Conservation (phyloP, 148 eudicot genomes). For the Hydrangea macrophylla region DNA sequence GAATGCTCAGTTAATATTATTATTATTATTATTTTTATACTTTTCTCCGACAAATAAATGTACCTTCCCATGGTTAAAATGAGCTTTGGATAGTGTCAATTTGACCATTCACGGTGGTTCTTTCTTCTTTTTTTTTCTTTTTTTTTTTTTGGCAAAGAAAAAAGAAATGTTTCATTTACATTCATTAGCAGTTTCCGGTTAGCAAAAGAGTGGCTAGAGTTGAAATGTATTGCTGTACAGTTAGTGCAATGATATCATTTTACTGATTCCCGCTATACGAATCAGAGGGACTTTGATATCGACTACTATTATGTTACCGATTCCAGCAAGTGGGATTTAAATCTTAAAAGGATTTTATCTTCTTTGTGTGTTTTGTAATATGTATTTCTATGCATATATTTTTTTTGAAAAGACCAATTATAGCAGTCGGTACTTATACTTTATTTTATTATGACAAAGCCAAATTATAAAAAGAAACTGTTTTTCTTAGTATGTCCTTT, state of each 20-base stretch:
- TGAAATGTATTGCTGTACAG: not conserved
- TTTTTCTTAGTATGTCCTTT: not conserved
- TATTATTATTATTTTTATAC: too few species aligned
- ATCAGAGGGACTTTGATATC: not conserved
- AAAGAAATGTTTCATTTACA: not conserved
- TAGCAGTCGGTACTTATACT: too few species aligned
- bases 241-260: not conserved
- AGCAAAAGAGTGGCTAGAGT: not conserved
- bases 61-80: not conserved
- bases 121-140: not conserved
- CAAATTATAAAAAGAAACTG: not conserved
- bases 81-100: not conserved
- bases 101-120: not conserved
- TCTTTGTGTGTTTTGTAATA: not conserved
- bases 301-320: too few species aligned
- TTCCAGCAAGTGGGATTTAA: too few species aligned
- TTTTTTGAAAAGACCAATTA: not conserved
- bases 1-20: not conserved
- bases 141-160: not conserved
- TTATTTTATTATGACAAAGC: not conserved
- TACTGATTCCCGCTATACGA: not conserved
- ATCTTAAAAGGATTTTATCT: too few species aligned
- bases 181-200: not conserved
- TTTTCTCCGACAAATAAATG: not conserved
- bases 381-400: not conserved